Conservation (phyloP, 106 monocot genomes). For the Phalaenopsis aphrodite region DNA sequence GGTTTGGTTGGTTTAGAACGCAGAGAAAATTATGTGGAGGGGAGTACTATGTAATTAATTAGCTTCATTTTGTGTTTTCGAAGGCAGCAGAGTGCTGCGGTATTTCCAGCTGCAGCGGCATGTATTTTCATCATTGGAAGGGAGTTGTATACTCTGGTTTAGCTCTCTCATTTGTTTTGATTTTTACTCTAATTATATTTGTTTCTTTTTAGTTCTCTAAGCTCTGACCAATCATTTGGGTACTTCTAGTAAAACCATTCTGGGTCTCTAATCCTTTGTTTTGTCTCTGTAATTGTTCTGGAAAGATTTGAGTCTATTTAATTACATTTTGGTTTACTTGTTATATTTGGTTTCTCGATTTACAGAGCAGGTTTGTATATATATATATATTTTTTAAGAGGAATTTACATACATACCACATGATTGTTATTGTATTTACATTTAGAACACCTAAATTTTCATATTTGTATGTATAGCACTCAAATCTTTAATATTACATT, state of each 20-base stretch:
- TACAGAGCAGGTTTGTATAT: too few species aligned
- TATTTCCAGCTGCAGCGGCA: not conserved
- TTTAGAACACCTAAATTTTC: too few species aligned
- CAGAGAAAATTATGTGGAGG: not conserved
- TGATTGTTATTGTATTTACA: too few species aligned
- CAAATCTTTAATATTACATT: too few species aligned
- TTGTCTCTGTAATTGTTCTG: too few species aligned
- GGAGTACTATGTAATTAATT: constrained; percentile 1
- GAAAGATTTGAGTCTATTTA: too few species aligned
- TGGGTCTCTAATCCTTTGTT: too few species aligned
- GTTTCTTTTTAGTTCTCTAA: not conserved
- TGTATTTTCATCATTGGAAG: not conserved
- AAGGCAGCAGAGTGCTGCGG: not conserved
- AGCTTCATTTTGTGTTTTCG: not conserved
- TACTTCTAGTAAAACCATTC: not conserved
- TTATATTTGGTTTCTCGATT: too few species aligned
- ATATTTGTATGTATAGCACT: too few species aligned
- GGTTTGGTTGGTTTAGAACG: not conserved
- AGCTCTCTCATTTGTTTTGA: not conserved
- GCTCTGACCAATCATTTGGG: not conserved
- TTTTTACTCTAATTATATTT: constrained; percentile 2
- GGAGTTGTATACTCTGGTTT: not conserved
- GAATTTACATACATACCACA: not conserved
- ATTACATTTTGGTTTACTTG: too few species aligned
- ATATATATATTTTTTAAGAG: too few species aligned